phyloP scores from a whole-genome alignment of 495 filamentous ascomycete species.

The Penicillium crystallinum region DNA sequence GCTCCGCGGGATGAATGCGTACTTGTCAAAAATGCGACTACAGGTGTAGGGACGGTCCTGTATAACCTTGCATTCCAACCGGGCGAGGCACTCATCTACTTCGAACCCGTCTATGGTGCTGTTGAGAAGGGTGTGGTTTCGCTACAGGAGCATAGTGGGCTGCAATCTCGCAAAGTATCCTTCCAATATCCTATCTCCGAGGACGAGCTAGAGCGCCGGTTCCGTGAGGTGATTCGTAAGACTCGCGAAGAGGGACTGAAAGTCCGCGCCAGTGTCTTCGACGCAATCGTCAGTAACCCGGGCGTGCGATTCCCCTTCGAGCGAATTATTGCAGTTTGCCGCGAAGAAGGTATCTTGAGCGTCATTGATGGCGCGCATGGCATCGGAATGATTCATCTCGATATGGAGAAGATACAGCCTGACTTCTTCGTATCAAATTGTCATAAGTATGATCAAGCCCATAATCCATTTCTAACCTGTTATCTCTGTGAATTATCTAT shows the following conservation, averaged over 20 bases:
- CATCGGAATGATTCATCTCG: slow-evolving; percentile 67
- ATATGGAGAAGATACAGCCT: slow-evolving; percentile 57
- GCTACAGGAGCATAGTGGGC: slow-evolving; percentile 53
- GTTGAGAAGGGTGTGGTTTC: slow-evolving; percentile 68
- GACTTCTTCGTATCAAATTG: slow-evolving; percentile 83
- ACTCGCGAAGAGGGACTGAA: slow-evolving; percentile 41
- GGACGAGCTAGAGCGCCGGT: slow-evolving; percentile 48
- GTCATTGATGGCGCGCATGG: slow-evolving; percentile 80
- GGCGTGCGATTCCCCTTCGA: slow-evolving; percentile 79
- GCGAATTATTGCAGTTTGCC: slow-evolving; percentile 54
- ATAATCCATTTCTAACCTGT: background rate
- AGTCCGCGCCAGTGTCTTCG: slow-evolving; percentile 65
- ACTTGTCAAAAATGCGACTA: slow-evolving; percentile 77
- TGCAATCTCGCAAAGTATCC: slow-evolving; percentile 34
- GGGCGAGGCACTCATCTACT: slow-evolving; percentile 60
- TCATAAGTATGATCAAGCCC: slow-evolving; percentile 60
- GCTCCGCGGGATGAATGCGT: slow-evolving; percentile 60
- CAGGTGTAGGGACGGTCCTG: slow-evolving; percentile 73
- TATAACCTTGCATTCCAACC: slow-evolving; percentile 58
- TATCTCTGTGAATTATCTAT: background rate
- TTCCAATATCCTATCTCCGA: slow-evolving; percentile 57
- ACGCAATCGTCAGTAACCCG: slow-evolving; percentile 69
- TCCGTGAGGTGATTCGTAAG: slow-evolving; percentile 43
- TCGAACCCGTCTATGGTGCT: slow-evolving; percentile 71
- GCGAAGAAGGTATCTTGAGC: slow-evolving; percentile 55